These are phyloP conservation scores for Monosporozyma solicola DNA, from an alignment of 805 yeast genomes.

Conservation along the genomic window DNA sequence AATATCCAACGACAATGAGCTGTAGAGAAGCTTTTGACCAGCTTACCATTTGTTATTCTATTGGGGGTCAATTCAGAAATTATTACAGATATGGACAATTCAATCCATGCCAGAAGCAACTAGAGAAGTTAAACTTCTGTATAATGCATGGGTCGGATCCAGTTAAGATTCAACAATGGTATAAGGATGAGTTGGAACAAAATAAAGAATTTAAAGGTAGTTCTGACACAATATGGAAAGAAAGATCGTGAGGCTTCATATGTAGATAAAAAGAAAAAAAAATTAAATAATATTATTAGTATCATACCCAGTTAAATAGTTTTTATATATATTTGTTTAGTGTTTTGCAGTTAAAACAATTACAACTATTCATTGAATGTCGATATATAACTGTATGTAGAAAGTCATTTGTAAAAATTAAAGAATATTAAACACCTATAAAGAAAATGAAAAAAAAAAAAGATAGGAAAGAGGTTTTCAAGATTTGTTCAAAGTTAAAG, in stretches of 20 bases:
- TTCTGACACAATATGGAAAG: constrained; percentile 81
- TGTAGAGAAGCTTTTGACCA: constrained; percentile 84
- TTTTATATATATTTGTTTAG: background rate
- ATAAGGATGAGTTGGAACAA: constrained; percentile 46
- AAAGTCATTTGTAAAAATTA: background rate
- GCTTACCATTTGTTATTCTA: constrained; percentile 72
- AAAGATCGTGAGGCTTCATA: constrained; percentile 8
- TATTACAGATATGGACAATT: constrained; percentile 78
- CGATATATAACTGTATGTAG: background rate
- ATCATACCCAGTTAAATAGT: background rate
- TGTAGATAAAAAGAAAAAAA: background rate
- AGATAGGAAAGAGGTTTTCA: background rate
- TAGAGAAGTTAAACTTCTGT: constrained; percentile 76
- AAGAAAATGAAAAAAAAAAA: background rate
- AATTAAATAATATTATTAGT: background rate
- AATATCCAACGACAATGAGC: constrained; percentile 43
- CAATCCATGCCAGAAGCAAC: constrained; percentile 58
- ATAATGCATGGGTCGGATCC: constrained; percentile 46
- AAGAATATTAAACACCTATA: background rate
- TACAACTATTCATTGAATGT: background rate
- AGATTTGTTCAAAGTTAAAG: background rate
- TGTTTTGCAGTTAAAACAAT: background rate
- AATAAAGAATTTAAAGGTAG: constrained; percentile 59
- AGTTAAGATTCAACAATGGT: constrained; percentile 62
- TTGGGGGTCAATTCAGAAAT: constrained; percentile 83